A percentile compares a stretch with the other conserved stretches of the same genome.
Conservation (phyloP, 2,329 filamentous ascomycete species). For the Fusarium chaquense region DNA sequence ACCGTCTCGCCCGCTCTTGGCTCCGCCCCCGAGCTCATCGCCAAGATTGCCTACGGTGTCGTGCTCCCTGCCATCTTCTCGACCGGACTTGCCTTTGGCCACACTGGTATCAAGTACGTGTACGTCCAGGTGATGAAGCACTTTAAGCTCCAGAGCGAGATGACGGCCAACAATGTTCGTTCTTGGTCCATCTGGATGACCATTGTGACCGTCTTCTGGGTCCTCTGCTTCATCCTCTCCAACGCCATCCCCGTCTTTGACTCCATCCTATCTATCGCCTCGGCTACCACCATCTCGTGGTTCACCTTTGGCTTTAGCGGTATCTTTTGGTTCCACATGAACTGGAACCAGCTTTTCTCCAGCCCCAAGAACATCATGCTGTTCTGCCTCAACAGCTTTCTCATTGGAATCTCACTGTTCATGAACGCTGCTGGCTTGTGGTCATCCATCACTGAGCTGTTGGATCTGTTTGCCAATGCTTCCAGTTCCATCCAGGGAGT, state of each 20-base stretch:
- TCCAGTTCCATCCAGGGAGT: constrained; percentile 48
- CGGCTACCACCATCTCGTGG: constrained; percentile 54
- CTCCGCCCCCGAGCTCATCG: constrained; percentile 40
- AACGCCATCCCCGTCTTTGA: constrained; percentile 55
- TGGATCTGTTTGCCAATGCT: constrained; percentile 49
- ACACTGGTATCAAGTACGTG: constrained; percentile 53
- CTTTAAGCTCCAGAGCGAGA: constrained; percentile 50
- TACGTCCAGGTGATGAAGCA: constrained; percentile 52
- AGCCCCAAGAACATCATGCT: constrained; percentile 48
- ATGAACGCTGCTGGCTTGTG: constrained; percentile 54
- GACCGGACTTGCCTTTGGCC: constrained; percentile 51
- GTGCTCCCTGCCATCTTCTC: constrained; percentile 49
- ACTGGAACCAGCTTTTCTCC: constrained; percentile 50
- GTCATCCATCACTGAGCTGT: constrained; percentile 50
- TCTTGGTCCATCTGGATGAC: constrained; percentile 54
- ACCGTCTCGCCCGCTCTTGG: constrained; percentile 47
- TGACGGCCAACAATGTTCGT: constrained; percentile 50
- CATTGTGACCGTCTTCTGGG: constrained; percentile 53
- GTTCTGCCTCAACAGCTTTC: constrained; percentile 48
- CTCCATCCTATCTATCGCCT: constrained; percentile 54
- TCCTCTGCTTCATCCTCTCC: constrained; percentile 52
- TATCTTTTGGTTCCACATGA: constrained; percentile 54
- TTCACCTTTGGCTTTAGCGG: constrained; percentile 54
- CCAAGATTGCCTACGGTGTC: constrained; percentile 51
- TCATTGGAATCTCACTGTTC: constrained; percentile 51